Percentiles rank a stretch among this genome's conserved stretches.
Evolutionary conservation across 2,329 filamentous ascomycete species (phyloP).

Genomic region (Cephalotrichum gorgonifer): DNA sequence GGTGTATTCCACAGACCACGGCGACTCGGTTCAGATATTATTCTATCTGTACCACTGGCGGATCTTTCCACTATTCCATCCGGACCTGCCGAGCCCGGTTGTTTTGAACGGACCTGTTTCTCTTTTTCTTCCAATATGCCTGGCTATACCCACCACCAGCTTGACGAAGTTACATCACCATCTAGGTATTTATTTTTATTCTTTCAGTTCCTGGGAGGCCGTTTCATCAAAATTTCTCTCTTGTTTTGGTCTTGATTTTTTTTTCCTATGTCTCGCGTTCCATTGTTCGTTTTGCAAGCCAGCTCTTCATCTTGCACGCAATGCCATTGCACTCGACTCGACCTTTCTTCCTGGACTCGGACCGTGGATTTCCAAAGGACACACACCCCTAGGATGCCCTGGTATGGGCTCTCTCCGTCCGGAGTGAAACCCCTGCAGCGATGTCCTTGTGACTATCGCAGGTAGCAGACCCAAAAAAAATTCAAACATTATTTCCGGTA

Average conservation of each 20-base stretch:
- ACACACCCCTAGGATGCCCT: slow-evolving; percentile 8
- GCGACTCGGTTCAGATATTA: slow-evolving; percentile 1
- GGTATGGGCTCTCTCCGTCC: background rate
- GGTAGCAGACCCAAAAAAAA: background rate
- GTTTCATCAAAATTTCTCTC: slow-evolving; percentile 8
- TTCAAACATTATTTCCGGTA: background rate
- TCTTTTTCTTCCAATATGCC: slow-evolving; percentile 7
- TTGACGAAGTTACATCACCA: slow-evolving; percentile 50
- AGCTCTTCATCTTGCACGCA: background rate
- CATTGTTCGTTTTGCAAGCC: slow-evolving; percentile 3
- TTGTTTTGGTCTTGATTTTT: slow-evolving; percentile 1
- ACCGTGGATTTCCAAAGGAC: background rate
- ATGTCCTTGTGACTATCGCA: background rate
- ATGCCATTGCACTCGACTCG: background rate
- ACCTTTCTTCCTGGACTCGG: background rate
- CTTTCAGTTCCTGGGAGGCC: slow-evolving; percentile 18
- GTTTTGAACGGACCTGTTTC: background rate
- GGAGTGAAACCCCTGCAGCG: background rate
- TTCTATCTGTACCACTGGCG: background rate
- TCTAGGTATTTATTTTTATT: slow-evolving; percentile 51
- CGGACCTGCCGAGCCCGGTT: slow-evolving; percentile 1
- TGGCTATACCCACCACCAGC: slow-evolving; percentile 19
- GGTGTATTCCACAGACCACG: background rate
- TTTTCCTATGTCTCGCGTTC: slow-evolving; percentile 11
- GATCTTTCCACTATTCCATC: background rate